Evolutionary conservation across 352 stramenopile genomes (phyloP), one percentile per base, ranked within the genome.

Genomic region (Phytophthora pseudosyringae): DNA sequence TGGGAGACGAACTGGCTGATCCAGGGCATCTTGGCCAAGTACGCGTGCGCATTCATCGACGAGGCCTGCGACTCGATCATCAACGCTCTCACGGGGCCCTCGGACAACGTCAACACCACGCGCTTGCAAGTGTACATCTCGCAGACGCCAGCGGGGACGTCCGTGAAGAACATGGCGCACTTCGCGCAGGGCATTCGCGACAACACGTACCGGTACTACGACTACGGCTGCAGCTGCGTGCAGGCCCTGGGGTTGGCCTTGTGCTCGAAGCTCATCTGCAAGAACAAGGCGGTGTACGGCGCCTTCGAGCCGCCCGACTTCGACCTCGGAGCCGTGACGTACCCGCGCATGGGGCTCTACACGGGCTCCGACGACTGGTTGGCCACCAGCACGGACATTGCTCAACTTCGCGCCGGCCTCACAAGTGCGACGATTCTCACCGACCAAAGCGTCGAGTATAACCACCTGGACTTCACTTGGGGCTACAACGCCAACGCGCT

Each of bases 381-480:
- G 44, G 80, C 80, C 11, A 82, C 75, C 8, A 40, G 61, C 15
- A 66, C 53, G 2, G 82, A 89, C 52, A 61, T 88, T 12, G 46
- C 65, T 25, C 81, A 88, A 59, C 67, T 90, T 12, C 76, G 76
- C 33, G 40, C 53, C n/a, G 45, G 59, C 3, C 59, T 91, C 13
- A 82, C 74, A 6, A 62, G 48, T 9, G 73, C 78, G 32, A 88
- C 78, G 11, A 78, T 89, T 51, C 41, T 91, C 36, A 73, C 60
- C 44, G 78, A 90, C 51, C 71, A 64, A 60, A 75, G 61, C 41
- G 59, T 84, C 43, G 29, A 54, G 61, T 89, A 81, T 67, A 89
- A 86, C 59, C 80, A 90, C 67, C 52, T 91, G 38, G 82, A 91
- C 69, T 91, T 83, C 64, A 89, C 78, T 26, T 91, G 82, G 82